Evolutionary conservation across 2,329 filamentous ascomycete genomes (phyloP).

Genomic region (Penicillium janthinellum): DNA sequence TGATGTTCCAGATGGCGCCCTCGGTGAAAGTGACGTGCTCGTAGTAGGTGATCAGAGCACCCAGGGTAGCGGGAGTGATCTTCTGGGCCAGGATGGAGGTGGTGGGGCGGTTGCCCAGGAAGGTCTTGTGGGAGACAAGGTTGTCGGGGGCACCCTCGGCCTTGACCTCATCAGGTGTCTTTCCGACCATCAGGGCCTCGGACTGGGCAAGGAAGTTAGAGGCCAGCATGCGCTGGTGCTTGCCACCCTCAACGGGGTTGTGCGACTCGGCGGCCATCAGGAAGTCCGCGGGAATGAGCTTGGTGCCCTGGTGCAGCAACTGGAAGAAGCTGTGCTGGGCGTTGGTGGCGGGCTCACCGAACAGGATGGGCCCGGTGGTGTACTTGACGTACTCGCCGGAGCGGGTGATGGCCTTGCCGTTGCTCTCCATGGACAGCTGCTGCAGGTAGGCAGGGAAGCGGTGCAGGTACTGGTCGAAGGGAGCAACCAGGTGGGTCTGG

Average conservation of each 20-base stretch:
- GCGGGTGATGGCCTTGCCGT: conserved; percentile 95
- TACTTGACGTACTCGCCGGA: conserved; percentile 89
- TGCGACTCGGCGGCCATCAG: conserved; percentile 95
- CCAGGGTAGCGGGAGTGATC: conserved; percentile 91
- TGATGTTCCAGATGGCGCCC: conserved; percentile 98
- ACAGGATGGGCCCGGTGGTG: conserved; percentile 92
- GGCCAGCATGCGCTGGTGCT: conserved; percentile 75
- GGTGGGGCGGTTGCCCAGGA: conserved; percentile 95
- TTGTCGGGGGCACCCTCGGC: conserved; percentile 51
- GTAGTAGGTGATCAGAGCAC: conserved; percentile 96
- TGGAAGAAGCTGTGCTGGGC: conserved; percentile 99
- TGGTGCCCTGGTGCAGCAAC: conserved; percentile 97
- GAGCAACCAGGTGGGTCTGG: conserved; percentile 95
- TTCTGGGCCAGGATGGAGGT: conserved; percentile 90
- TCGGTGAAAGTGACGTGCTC: conserved; percentile 98
- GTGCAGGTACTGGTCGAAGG: conserved; percentile 98
- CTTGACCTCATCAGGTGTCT: conserved; percentile 52
- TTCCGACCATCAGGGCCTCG: conserved; percentile 57
- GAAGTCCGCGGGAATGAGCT: conserved; percentile 98
- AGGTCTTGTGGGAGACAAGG: conserved; percentile 96
- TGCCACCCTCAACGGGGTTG: conserved; percentile 89
- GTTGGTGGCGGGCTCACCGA: conserved; percentile 98
- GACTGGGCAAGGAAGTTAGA: conserved; percentile 55
- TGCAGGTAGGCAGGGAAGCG: conserved; percentile 98
- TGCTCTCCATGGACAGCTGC: conserved; percentile 99